Base-by-base conservation (phyloP, 352 stramenopile genomes). In the Globisporangium lucens region DNA sequence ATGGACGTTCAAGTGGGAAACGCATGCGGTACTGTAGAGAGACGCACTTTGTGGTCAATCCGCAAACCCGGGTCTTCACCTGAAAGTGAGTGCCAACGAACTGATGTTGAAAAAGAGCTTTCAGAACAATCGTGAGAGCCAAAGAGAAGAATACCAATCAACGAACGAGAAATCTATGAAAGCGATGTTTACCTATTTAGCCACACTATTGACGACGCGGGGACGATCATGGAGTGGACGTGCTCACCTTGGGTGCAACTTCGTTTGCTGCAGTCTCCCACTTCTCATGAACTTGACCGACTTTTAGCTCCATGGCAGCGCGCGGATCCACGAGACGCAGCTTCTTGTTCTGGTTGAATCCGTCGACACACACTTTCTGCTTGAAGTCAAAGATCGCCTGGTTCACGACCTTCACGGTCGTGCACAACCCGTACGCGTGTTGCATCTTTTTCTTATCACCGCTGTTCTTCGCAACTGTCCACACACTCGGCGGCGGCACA, bases 371-470 rank as follows among this genome's bases (percentile, higher is more conserved):
- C 36, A 85, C 70, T 5, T 72, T 72, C 33, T 72, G 70, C 60
- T 89, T 89, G 65, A 83, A 85, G 36, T 86, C 74, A 3, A 90
- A 67, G n/a, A 95, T 72, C 57, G 79, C 83, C 38, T 81, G 75
- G 61, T 95, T 95, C 24, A 90, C 74, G 30, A 88, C 58, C 66
- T 91, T 92, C 61, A 95, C 75, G 61, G 73, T 84, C 41, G 87
- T 95, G 68, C 85, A 95, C n/a, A 95, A 57, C 15, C 83, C 85
- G 46, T 91, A 95, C 17, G 75, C 85, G 53, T 91, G 73, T 55
- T 83, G 65, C 75, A 93, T 82, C 13, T 63, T 61, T 61, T 83
- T 70, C 29, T 70, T 61, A 60, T 93, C 76, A 20, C 72, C 66
- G 6, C 69, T 73, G 35, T 73, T 63, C 70, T 90, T 87, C 15